phyloP scores from a whole-genome alignment of 495 filamentous ascomycete genomes.

The Talaromyces wortmannii region DNA sequence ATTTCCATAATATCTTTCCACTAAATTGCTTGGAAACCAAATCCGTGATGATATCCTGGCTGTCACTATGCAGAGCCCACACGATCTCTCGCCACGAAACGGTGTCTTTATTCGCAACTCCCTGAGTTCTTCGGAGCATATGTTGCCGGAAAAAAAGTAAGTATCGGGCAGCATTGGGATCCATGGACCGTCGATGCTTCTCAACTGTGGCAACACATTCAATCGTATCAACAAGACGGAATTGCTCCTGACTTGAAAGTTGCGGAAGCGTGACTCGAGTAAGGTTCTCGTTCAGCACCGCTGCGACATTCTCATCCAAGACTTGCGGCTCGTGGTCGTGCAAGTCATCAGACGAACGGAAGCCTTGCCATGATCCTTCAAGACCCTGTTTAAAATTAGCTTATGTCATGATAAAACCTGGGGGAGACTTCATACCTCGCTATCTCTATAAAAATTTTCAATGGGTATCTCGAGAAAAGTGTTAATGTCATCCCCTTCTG shows the following conservation, averaged over 20 bases:
- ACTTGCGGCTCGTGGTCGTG: constrained; percentile 54
- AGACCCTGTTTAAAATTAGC: constrained; percentile 26
- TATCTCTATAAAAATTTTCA: constrained; percentile 61
- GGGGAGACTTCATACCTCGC: constrained; percentile 27
- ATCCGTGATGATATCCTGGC: constrained; percentile 88
- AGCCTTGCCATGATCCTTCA: constrained; percentile 39
- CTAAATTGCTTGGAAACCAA: constrained; percentile 78
- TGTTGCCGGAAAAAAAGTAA: constrained; percentile 86
- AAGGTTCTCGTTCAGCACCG: constrained; percentile 69
- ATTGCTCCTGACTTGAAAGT: constrained; percentile 82
- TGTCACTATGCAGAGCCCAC: constrained; percentile 88
- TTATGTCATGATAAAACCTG: neutral
- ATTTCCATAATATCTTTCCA: constrained; percentile 71
- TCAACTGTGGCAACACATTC: constrained; percentile 84
- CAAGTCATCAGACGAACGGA: constrained; percentile 46
- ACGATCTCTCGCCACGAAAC: constrained; percentile 91
- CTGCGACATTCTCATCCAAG: constrained; percentile 67
- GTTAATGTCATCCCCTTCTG: constrained; percentile 76
- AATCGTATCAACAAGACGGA: constrained; percentile 77
- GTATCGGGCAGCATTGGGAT: constrained; percentile 87
- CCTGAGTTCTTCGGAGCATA: constrained; percentile 59
- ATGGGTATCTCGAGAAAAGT: constrained; percentile 67
- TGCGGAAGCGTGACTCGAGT: constrained; percentile 68
- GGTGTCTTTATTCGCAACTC: constrained; percentile 51
- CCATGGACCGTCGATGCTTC: constrained; percentile 84